phyloP scores from a whole-genome alignment of 495 filamentous ascomycete species.

The Pseudoneurospora amorphoporcata region DNA sequence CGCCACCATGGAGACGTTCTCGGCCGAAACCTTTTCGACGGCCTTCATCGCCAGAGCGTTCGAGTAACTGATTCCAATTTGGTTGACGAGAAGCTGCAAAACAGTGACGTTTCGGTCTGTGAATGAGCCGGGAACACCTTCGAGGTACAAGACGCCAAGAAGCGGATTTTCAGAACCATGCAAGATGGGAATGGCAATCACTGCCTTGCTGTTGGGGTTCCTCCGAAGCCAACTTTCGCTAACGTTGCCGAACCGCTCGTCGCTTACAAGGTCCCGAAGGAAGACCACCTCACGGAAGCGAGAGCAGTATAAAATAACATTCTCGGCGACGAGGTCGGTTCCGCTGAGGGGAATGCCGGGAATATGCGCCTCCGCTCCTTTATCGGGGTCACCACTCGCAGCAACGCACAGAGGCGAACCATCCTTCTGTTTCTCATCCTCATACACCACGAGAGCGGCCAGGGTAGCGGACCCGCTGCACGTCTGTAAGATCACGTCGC shows the following conservation, averaged over 20 bases:
- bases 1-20: conserved; percentile 80
- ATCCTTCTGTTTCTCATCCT: conserved; percentile 16
- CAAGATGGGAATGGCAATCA: conserved; percentile 78
- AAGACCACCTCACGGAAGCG: conserved; percentile 79
- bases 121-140: conserved; percentile 75
- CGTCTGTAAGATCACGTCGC: conserved; percentile 78
- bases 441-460: conserved; percentile 53
- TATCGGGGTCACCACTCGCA: conserved; percentile 60
- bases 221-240: conserved; percentile 56
- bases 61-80: conserved; percentile 79
- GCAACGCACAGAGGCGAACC: conserved; percentile 47
- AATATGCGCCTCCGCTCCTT: conserved; percentile 49
- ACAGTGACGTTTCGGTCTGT: conserved; percentile 83
- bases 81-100: conserved; percentile 75
- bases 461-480: conserved; percentile 69
- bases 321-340: conserved; percentile 53
- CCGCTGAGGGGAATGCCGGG: conserved; percentile 59
- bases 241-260: conserved; percentile 81
- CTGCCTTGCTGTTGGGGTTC: conserved; percentile 61
- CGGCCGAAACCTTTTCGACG: conserved; percentile 65
- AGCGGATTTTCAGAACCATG: conserved; percentile 58
- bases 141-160: conserved; percentile 75
- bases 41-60: conserved; percentile 79
- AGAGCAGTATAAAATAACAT: conserved; percentile 71
- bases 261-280: conserved; percentile 68